Percentiles rank a stretch among this genome's conserved stretches.
Conservation (phyloP, 2,329 filamentous ascomycete species). For the Cryphonectria radicalis region DNA sequence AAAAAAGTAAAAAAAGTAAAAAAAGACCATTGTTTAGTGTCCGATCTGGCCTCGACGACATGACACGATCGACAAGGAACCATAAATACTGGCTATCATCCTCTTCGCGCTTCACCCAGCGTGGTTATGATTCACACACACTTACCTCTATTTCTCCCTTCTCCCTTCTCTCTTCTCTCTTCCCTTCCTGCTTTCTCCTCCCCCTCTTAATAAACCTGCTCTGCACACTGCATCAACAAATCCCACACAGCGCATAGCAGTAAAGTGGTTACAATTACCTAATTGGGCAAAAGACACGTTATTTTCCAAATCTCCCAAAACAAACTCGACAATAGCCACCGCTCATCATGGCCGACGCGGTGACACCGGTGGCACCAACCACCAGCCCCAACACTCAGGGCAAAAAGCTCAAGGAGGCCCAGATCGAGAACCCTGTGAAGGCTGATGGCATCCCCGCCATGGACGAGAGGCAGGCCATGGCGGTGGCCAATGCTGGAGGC, state of each 20-base stretch:
- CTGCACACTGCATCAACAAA: not conserved
- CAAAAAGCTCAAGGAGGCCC: slow-evolving; percentile 30
- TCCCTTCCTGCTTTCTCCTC: not conserved
- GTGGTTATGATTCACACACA: not conserved
- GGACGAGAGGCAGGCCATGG: slow-evolving; percentile 41
- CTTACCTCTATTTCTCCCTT: not conserved
- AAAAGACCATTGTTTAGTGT: not conserved
- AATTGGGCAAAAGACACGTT: not conserved
- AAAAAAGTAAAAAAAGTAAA: not conserved
- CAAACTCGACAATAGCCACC: not conserved
- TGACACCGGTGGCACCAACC: slow-evolving; percentile 23
- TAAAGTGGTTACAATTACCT: too few species aligned
- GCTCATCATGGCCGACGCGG: slow-evolving; percentile 24
- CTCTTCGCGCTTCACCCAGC: not conserved
- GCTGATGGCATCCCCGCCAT: slow-evolving; percentile 32
- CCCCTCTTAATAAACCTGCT: not conserved
- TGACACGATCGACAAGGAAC: not conserved
- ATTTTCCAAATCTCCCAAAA: too few species aligned
- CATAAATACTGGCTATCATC: slow-evolving; percentile 5
- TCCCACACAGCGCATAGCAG: too few species aligned
- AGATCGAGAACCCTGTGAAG: slow-evolving; percentile 34
- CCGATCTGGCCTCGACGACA: not conserved
- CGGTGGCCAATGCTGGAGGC: slow-evolving; percentile 41
- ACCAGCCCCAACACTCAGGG: slow-evolving; percentile 21
- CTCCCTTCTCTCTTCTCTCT: too few species aligned